Percentiles rank a stretch among this genome's conserved stretches.
Evolutionary conservation across 208 protist genomes (phyloP).

Genomic region (Leishmania gerbilli): DNA sequence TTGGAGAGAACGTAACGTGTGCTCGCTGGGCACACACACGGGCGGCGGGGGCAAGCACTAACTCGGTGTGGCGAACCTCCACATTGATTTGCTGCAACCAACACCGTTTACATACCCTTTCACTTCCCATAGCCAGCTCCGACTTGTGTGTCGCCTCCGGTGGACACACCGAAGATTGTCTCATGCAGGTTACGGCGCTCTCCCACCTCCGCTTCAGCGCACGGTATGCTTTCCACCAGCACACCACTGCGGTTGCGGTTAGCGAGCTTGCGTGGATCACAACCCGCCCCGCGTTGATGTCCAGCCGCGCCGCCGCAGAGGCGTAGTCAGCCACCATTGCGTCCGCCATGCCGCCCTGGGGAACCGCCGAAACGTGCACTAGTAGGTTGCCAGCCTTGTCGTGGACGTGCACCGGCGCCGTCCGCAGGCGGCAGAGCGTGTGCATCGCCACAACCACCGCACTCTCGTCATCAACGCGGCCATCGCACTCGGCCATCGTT

Average conservation of each 20-base stretch:
- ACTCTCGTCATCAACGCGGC: not conserved
- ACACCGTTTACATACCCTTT: not conserved
- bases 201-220: not conserved
- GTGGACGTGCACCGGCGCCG: conserved; percentile 2
- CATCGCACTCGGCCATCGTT: not conserved
- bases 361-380: not conserved
- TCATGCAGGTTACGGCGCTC: not conserved
- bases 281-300: not conserved
- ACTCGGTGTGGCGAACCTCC: not conserved
- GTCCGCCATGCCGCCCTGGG: not conserved
- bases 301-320: not conserved
- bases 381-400: conserved; percentile 20
- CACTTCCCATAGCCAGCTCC: not conserved
- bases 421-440: conserved; percentile 4
- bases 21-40: not conserved
- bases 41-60: not conserved
- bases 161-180: no score
- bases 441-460: not conserved
- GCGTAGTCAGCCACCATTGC: conserved; percentile 16
- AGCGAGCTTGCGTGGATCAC: conserved; percentile 1
- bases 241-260: conserved; percentile 5
- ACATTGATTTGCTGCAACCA: not conserved
- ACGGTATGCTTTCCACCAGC: conserved; percentile 5
- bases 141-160: not conserved
- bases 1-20: not conserved